A percentile compares a stretch with the other conserved stretches of the same genome.
These are phyloP conservation scores for Sphaerulina vaccinii DNA, from an alignment of 2,329 filamentous ascomycete species.

Conservation along the genomic window DNA sequence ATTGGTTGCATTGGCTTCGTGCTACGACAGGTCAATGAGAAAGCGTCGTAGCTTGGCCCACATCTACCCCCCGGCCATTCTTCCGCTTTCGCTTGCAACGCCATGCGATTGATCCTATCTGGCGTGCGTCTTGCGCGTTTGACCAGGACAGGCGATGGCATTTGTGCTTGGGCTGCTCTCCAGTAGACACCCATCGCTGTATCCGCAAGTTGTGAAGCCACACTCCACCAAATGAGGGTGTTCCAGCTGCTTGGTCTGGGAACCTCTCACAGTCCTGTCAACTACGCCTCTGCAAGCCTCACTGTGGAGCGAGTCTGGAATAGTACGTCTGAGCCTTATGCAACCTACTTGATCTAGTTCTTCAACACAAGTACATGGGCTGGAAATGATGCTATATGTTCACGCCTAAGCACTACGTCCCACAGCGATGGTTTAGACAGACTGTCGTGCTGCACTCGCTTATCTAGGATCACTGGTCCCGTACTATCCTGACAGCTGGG, in stretches of 20 bases:
- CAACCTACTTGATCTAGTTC: constrained; percentile 21
- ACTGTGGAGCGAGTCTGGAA: constrained; percentile 23
- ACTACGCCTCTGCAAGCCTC: constrained; percentile 15
- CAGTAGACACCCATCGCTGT: constrained; percentile 12
- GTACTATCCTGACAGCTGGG: constrained; percentile 21
- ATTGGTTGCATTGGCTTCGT: constrained; percentile 15
- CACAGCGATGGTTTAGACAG: constrained; percentile 29
- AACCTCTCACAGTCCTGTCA: constrained; percentile 10
- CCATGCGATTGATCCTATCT: constrained; percentile 13
- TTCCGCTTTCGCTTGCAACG: constrained; percentile 16
- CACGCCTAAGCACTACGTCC: constrained; percentile 25
- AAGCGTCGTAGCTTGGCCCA: constrained; percentile 11
- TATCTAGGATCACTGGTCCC: constrained; percentile 30
- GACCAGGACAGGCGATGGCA: constrained; percentile 12
- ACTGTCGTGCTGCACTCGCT: constrained; percentile 34
- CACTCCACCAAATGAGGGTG: constrained; percentile 14
- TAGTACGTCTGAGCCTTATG: constrained; percentile 17
- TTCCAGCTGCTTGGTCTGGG: constrained; percentile 16
- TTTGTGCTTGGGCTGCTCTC: constrained; percentile 8
- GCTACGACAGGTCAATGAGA: constrained; percentile 9
- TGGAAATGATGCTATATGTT: constrained; percentile 28
- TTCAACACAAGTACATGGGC: constrained; percentile 17
- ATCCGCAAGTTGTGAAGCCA: constrained; percentile 15
- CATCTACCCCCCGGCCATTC: constrained; percentile 9
- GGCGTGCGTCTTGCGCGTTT: constrained; percentile 7